A percentile compares a stretch with the other conserved stretches of the same genome.
These are phyloP conservation scores for Gossypium bickii DNA, from an alignment of 345 rosid species.

Conservation along the genomic window DNA sequence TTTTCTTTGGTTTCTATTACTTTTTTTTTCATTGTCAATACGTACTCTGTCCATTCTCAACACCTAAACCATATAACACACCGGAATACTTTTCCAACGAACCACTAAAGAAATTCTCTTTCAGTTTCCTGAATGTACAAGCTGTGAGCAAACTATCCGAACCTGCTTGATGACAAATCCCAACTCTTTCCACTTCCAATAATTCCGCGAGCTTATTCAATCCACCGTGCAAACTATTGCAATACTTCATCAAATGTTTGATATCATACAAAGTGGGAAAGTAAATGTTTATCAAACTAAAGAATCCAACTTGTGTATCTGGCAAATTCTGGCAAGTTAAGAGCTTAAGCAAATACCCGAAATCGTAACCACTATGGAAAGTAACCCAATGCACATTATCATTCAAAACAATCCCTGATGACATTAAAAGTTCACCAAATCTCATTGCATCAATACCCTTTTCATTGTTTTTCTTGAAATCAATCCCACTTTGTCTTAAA, in stretches of 20 bases:
- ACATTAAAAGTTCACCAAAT: conserved; percentile 80
- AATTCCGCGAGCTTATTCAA: conserved; percentile 81
- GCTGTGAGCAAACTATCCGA: conserved; percentile 91
- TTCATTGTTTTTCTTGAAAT: conserved; percentile 55
- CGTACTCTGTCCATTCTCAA: conserved; percentile 22
- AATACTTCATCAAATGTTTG: conserved; percentile 84
- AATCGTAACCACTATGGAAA: conserved; percentile 75
- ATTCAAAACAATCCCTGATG: conserved; percentile 80
- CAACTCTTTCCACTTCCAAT: conserved; percentile 52
- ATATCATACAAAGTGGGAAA: conserved; percentile 77
- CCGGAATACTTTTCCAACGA: conserved; percentile 74
- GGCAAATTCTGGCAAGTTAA: conserved; percentile 68
- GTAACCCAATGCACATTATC: conserved; percentile 83
- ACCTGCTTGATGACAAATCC: conserved; percentile 66
- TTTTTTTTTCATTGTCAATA: conserved; percentile 16
- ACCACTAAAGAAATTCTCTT: conserved; percentile 72
- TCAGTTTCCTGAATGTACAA: conserved; percentile 77
- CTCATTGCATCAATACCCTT: conserved; percentile 55
- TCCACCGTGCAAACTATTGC: conserved; percentile 87
- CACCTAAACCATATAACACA: conserved; percentile 89
- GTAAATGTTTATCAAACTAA: conserved; percentile 56
- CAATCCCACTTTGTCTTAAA: conserved; percentile 68
- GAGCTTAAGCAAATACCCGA: conserved; percentile 45
- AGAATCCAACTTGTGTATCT: conserved; percentile 21
- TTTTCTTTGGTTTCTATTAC: not conserved